Conservation (phyloP, 2,329 filamentous ascomycete genomes). For the Aspergillus amoenus region DNA sequence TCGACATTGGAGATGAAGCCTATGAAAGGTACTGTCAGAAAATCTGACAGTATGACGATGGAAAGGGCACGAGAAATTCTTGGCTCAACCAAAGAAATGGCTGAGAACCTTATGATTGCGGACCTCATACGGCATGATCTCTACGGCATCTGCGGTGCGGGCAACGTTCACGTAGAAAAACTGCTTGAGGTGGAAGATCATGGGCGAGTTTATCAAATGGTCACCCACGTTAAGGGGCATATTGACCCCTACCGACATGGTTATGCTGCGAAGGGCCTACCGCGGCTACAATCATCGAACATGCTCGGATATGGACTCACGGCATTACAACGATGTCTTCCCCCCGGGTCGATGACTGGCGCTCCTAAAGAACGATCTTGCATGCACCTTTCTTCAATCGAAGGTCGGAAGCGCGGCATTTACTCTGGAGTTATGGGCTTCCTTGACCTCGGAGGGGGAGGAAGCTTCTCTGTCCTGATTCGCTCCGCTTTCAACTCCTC, state of each 20-base stretch:
- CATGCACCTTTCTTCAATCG: slow-evolving; percentile 72
- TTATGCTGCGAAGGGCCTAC: slow-evolving; percentile 30
- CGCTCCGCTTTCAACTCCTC: slow-evolving; percentile 65
- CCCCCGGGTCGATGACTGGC: slow-evolving; percentile 94
- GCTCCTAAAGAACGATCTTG: slow-evolving; percentile 93
- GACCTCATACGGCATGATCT: slow-evolving; percentile 94
- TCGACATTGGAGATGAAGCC: slow-evolving; percentile 67
- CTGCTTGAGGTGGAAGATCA: slow-evolving; percentile 89
- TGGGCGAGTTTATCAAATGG: slow-evolving; percentile 86
- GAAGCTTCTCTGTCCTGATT: slow-evolving; percentile 91
- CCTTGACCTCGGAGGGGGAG: slow-evolving; percentile 78
- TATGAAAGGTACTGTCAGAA: slow-evolving; percentile 96
- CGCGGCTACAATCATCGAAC: slow-evolving; percentile 30
- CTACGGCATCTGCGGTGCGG: slow-evolving; percentile 76
- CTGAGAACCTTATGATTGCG: slow-evolving; percentile 97
- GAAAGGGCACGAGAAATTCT: slow-evolving; percentile 71
- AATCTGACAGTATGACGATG: slow-evolving; percentile 66
- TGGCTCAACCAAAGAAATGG: slow-evolving; percentile 81
- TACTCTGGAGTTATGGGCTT: slow-evolving; percentile 92
- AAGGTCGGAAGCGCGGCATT: slow-evolving; percentile 64
- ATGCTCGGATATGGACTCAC: slow-evolving; percentile 60
- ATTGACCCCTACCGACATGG: slow-evolving; percentile 28
- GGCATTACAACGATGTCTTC: slow-evolving; percentile 73
- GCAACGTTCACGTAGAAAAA: slow-evolving; percentile 70
- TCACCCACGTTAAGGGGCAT: slow-evolving; percentile 77